Conservation (phyloP, 306 rosid species). For the Pterocarpus santalinus region DNA sequence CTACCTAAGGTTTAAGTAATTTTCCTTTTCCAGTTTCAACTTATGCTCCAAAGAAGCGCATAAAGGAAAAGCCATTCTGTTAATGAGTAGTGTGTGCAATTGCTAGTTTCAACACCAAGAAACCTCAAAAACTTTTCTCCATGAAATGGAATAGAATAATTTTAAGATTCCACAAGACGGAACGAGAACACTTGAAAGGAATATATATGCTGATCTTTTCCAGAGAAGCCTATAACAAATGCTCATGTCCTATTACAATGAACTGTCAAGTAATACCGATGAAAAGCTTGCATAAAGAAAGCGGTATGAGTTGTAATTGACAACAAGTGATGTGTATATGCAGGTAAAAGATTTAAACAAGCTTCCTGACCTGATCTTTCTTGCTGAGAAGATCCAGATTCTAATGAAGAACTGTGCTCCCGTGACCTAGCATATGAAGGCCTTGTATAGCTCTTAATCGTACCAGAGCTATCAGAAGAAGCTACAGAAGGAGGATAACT, state of each 20-base stretch:
- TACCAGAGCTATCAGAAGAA: constrained; percentile 50
- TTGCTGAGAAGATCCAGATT: constrained; percentile 51
- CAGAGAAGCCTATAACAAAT: constrained; percentile 13
- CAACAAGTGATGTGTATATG: background rate
- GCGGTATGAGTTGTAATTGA: background rate
- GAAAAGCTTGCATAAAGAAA: background rate
- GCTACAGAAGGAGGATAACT: constrained; percentile 42
- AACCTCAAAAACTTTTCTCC: background rate
- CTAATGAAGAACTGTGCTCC: constrained; percentile 47
- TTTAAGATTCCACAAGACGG: background rate
- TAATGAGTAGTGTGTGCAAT: background rate
- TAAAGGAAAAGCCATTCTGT: constrained; percentile 2
- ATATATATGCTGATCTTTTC: background rate
- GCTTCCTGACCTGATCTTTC: constrained; percentile 65
- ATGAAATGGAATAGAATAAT: background rate
- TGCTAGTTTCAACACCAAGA: background rate
- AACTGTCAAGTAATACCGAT: background rate
- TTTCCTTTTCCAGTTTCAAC: background rate
- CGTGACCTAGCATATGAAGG: constrained; percentile 45
- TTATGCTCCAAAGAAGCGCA: background rate
- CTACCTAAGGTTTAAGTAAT: background rate
- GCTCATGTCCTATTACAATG: background rate
- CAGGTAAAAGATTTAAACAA: background rate
- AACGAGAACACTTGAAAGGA: background rate
- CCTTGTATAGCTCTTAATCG: constrained; percentile 35